Percentiles rank a stretch among this genome's conserved stretches.
These are phyloP conservation scores for Sugiyamaella chiloensis DNA, from an alignment of 805 yeast species.

Conservation along the genomic window DNA sequence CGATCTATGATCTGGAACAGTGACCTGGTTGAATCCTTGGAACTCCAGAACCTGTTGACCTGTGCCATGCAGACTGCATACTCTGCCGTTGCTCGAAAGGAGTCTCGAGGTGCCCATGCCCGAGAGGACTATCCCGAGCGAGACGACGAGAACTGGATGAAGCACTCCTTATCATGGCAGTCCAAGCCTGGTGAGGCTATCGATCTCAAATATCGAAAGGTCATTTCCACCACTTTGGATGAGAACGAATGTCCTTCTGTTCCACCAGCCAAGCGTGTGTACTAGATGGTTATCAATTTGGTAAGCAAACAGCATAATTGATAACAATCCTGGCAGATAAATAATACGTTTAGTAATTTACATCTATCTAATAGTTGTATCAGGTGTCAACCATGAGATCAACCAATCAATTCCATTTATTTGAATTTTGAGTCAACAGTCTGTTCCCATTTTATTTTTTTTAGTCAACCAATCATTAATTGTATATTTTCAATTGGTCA, in stretches of 20 bases:
- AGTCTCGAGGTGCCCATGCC: conserved; percentile 99
- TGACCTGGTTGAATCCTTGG: conserved; percentile 93
- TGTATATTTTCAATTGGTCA: no score
- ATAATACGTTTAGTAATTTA: no score
- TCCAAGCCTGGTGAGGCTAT: conserved; percentile 64
- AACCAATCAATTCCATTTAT: no score
- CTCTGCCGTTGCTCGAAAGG: conserved; percentile 92
- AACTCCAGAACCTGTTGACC: conserved; percentile 91
- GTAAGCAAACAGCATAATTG: no score
- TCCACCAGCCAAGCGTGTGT: conserved; percentile 95
- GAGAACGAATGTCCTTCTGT: conserved; percentile 90
- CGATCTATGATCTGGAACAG: conserved; percentile 99
- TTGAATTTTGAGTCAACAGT: no score
- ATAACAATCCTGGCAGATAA: no score
- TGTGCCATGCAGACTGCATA: conserved; percentile 95
- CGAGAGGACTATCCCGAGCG: conserved; percentile 96
- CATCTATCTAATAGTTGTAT: no score
- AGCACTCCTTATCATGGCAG: conserved; percentile 95
- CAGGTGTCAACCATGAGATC: no score
- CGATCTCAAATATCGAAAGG: conserved; percentile 78
- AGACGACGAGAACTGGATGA: conserved; percentile 97
- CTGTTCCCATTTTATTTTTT: no score
- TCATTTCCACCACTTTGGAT: conserved; percentile 79
- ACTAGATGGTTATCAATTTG: no score
- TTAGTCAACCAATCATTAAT: no score